Evolutionary conservation across 441 rosid species (phyloP).

Genomic region (Bruguiera hainesii): DNA sequence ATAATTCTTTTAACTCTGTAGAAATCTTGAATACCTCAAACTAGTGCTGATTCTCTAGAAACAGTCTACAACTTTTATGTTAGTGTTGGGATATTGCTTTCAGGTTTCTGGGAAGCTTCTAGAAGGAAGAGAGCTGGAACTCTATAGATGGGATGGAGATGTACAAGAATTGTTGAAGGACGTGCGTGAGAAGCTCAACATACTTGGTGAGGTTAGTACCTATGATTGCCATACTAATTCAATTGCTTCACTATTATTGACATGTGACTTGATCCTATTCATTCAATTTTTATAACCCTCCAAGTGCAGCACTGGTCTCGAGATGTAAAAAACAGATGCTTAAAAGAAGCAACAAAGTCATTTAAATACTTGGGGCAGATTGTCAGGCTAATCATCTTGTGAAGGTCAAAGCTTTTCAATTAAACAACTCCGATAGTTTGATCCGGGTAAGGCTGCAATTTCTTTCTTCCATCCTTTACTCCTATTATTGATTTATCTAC

Average conservation of each 20-base stretch:
- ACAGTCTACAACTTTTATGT: neutral
- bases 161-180: conserved; percentile 52
- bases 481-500: neutral
- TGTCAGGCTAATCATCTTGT: conserved; percentile 65
- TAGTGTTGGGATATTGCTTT: conserved; percentile 9
- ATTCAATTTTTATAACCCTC: conserved; percentile 3
- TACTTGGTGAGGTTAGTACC: conserved; percentile 67
- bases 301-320: conserved; percentile 75
- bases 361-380: conserved; percentile 77
- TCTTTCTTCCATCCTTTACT: neutral
- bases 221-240: conserved; percentile 15
- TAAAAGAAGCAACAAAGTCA: conserved; percentile 73
- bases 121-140: conserved; percentile 67
- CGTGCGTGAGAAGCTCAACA: conserved; percentile 70
- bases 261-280: conserved; percentile 15
- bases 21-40: neutral
- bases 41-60: neutral
- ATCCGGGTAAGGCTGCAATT: conserved; percentile 14
- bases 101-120: conserved; percentile 68
- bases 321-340: conserved; percentile 70
- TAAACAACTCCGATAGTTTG: conserved; percentile 3
- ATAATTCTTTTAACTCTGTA: neutral
- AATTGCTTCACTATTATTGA: conserved; percentile 12
- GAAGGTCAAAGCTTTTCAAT: conserved; percentile 6
- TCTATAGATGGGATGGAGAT: conserved; percentile 64